Conservation (phyloP, 805 yeast species). For the Cyberlindnera maritima region DNA sequence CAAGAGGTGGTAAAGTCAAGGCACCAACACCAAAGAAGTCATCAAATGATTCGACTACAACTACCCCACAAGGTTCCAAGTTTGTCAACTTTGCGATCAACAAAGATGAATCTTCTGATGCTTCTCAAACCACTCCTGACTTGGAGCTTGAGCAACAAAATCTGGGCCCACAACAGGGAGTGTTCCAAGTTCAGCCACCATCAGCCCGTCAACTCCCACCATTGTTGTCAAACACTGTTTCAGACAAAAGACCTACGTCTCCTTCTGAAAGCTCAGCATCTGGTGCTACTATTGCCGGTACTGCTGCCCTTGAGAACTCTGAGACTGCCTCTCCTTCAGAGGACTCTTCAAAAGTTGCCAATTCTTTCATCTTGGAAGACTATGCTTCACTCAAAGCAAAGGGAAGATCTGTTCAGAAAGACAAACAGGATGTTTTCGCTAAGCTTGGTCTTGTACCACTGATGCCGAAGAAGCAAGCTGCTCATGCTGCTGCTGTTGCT, state of each 20-base stretch:
- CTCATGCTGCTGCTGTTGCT: neutral
- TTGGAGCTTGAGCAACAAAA: too few relatives aligned
- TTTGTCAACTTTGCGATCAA: conserved; percentile 1
- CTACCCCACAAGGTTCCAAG: neutral
- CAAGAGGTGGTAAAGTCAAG: conserved; percentile 26
- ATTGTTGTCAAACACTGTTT: neutral
- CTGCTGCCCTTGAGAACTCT: neutral
- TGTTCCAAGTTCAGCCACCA: neutral
- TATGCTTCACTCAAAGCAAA: conserved; percentile 20
- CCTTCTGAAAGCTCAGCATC: neutral
- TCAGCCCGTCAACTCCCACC: neutral
- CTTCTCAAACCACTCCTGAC: neutral
- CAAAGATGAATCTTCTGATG: neutral
- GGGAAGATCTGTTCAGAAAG: conserved; percentile 24
- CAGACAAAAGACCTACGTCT: neutral
- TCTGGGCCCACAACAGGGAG: neutral
- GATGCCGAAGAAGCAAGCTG: conserved; percentile 5
- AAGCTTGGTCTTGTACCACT: conserved; percentile 15
- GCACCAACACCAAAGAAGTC: neutral
- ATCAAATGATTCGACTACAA: neutral
- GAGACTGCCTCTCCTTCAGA: neutral
- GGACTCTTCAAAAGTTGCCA: neutral
- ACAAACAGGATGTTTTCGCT: conserved; percentile 13
- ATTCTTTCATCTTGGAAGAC: conserved; percentile 21
- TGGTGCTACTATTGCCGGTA: neutral